Base-by-base conservation (phyloP, 2,329 filamentous ascomycete genomes). In the Coniosporium tulheliwenetii region DNA sequence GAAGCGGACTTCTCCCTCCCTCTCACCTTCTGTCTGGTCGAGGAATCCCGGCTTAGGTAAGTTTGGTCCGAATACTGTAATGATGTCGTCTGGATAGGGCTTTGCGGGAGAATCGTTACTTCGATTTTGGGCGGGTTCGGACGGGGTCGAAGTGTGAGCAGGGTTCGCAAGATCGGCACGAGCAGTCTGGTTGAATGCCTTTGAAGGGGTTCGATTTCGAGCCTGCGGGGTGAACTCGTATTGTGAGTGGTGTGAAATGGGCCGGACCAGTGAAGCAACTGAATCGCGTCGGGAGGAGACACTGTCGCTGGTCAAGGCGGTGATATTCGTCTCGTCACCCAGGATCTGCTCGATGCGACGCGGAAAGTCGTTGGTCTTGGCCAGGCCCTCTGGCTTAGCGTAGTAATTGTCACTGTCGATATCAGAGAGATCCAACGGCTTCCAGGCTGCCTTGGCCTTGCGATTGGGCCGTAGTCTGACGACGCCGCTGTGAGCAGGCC, bases 1-100 rank as follows among this genome's bases (percentile, higher is more conserved):
- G 50, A 67, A 68, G 10, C 61, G 53, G 13, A 68, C 51, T 43
- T 66, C 57, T 8, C 64, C 64, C 38, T 66, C 54, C 26, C 55
- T 52, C 14, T 44, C 43, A 19, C 61, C 60, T 12, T 44, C 40
- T 16, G 45, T 52, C 15, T 48, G 41, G 5, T 54, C 51, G 16
- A 68, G 54, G 42, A 52, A 59, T 12, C 61, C 58, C 5, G 58
- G 56, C 13, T 61, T 55, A n/a, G 64, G 63, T 2, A 67, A 52
- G 5, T 50, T 48, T 15, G 58, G 56, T 15, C 61, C 63, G 38
- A 67, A 68, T 10, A 65, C 49, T 26, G 57, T 46, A 36, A 51
- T 47, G 39, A 61, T 56, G 19, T 59, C 54, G 15, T 26, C 19
- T 26, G 19, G 19, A 26, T 26, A 26, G 19, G 19, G 19, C 19